These are phyloP conservation scores for Echinosophora koreensis DNA, from an alignment of 306 rosid species.

Conservation along the genomic window DNA sequence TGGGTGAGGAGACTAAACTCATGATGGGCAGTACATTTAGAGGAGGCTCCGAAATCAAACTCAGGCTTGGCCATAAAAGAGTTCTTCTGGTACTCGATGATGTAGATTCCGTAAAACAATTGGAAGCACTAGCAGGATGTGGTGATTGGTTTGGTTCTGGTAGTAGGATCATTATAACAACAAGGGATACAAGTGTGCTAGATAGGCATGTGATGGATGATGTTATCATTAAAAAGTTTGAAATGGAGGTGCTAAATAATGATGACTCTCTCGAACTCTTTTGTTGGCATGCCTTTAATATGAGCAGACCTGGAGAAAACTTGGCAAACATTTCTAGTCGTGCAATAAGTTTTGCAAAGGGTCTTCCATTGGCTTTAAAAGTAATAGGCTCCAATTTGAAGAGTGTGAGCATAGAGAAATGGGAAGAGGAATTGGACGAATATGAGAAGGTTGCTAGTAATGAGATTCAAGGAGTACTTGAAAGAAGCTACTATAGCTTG, in stretches of 20 bases:
- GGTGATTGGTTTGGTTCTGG: too few species aligned
- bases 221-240: not conserved
- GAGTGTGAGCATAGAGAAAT: not conserved
- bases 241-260: conserved; percentile 24
- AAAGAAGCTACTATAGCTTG: conserved; percentile 32
- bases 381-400: conserved; percentile 33
- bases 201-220: not conserved
- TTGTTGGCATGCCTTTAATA: conserved; percentile 12
- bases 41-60: conserved; percentile 11
- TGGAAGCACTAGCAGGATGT: conserved; percentile 22
- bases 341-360: conserved; percentile 35
- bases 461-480: conserved; percentile 26
- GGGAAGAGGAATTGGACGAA: conserved; percentile 9
- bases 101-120: not conserved
- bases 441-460: not conserved
- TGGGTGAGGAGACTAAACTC: too few species aligned
- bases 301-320: not conserved
- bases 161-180: too few species aligned
- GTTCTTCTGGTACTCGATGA: conserved; percentile 46
- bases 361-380: conserved; percentile 18
- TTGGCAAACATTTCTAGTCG: not conserved
- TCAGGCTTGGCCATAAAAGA: not conserved
- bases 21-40: not conserved
- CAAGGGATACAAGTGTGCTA: too few species aligned
- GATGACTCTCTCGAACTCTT: conserved; percentile 25